These are phyloP conservation scores for Penicillium sp. DNA, from an alignment of 2,329 filamentous ascomycete species.

Conservation along the genomic window DNA sequence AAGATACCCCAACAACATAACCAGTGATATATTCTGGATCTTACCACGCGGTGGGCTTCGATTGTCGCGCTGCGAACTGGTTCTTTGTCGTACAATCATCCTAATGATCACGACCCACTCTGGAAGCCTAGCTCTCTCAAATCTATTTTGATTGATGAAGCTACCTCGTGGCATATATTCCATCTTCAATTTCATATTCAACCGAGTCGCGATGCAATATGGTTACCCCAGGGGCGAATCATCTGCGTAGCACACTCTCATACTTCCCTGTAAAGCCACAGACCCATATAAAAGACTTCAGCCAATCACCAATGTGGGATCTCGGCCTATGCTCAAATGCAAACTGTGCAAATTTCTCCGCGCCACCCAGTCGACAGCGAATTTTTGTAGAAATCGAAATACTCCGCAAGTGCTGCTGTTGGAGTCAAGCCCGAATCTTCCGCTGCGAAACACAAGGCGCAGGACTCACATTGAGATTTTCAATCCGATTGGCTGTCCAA, in stretches of 20 bases:
- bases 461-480: neutral
- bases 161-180: too few relatives aligned
- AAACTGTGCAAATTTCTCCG: conserved; percentile 31
- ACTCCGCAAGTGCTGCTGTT: conserved; percentile 6
- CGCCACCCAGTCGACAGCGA: conserved; percentile 12
- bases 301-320: neutral
- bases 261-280: neutral
- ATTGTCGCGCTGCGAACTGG: too few relatives aligned
- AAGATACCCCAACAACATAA: neutral
- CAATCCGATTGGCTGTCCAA: neutral
- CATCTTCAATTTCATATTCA: too few relatives aligned
- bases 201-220: too few relatives aligned
- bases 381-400: conserved; percentile 22
- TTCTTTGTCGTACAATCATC: too few relatives aligned
- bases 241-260: too few relatives aligned
- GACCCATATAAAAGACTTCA: neutral
- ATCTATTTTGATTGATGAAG: too few relatives aligned
- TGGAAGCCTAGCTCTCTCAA: too few relatives aligned
- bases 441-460: neutral
- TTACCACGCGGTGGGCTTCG: too few relatives aligned
- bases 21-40: too few relatives aligned
- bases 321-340: neutral
- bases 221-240: too few relatives aligned
- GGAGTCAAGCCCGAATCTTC: neutral
- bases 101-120: too few relatives aligned